Conservation (phyloP, 306 rosid species). For the Carpinus viminea region DNA sequence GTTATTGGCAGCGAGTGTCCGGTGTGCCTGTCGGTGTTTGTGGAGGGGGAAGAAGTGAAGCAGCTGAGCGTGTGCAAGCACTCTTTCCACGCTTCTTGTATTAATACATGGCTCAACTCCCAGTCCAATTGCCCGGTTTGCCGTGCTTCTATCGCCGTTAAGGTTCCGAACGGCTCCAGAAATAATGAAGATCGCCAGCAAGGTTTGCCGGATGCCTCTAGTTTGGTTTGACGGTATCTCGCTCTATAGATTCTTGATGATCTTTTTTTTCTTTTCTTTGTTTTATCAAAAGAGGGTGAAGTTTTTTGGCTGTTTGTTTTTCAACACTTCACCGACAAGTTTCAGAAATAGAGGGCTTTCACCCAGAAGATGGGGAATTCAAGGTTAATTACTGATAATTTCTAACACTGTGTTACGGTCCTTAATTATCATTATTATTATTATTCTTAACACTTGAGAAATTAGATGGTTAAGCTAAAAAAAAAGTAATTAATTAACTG, state of each 20-base stretch:
- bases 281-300: background rate
- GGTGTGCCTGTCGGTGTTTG: slow-evolving; percentile 67
- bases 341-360: background rate
- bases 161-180: slow-evolving; percentile 25
- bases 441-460: background rate
- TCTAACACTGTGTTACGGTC: background rate
- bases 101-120: slow-evolving; percentile 61
- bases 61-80: slow-evolving; percentile 64
- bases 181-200: slow-evolving; percentile 37
- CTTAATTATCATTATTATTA: background rate
- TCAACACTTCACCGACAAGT: background rate
- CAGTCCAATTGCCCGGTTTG: slow-evolving; percentile 80
- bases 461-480: background rate
- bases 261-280: background rate
- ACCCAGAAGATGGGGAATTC: background rate
- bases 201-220: slow-evolving; percentile 45
- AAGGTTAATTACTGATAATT: background rate
- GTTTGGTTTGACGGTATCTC: slow-evolving; percentile 41
- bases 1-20: slow-evolving; percentile 67
- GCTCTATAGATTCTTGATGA: background rate
- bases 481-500: no score
- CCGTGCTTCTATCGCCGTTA: slow-evolving; percentile 47
- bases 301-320: background rate
- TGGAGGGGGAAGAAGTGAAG: slow-evolving; percentile 66
- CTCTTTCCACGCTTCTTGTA: slow-evolving; percentile 65